These are phyloP conservation scores for Phyllosticta paracitricarpa DNA, from an alignment of 2,329 filamentous ascomycete species.

Conservation along the genomic window DNA sequence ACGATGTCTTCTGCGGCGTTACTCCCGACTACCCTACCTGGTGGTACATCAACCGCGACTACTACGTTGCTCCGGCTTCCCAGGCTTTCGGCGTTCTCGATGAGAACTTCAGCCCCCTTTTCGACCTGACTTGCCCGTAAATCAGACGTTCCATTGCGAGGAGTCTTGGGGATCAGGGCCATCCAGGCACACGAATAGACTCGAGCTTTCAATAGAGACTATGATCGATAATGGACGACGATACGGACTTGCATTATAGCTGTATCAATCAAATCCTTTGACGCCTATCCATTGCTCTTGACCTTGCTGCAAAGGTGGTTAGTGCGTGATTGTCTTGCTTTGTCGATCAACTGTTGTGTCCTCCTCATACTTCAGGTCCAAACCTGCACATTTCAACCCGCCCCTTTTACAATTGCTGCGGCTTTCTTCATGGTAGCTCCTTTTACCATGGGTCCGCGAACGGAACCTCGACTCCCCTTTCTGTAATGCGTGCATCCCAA, in stretches of 20 bases:
- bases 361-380: too few relatives aligned
- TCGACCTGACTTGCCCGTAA: constrained; percentile 9
- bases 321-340: too few relatives aligned
- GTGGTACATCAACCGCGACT: constrained; percentile 13
- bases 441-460: too few relatives aligned
- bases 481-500: too few relatives aligned
- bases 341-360: too few relatives aligned
- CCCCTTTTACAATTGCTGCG: too few relatives aligned
- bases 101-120: constrained; percentile 11
- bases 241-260: not conserved
- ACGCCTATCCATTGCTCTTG: constrained; percentile 27
- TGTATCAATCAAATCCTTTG: constrained; percentile 16
- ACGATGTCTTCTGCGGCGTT: constrained; percentile 11
- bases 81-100: constrained; percentile 11
- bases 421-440: too few relatives aligned
- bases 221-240: not conserved
- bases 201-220: not conserved
- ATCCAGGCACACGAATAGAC: not conserved
- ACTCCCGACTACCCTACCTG: constrained; percentile 10
- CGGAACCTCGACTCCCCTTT: too few relatives aligned
- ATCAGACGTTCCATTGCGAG: not conserved
- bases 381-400: too few relatives aligned
- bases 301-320: not conserved
- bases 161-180: not conserved
- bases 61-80: constrained; percentile 7